Percentiles rank a stretch among this genome's conserved stretches.
Evolutionary conservation across 2,329 filamentous ascomycete genomes (phyloP).

Genomic region (Sarocladium kiliense): DNA sequence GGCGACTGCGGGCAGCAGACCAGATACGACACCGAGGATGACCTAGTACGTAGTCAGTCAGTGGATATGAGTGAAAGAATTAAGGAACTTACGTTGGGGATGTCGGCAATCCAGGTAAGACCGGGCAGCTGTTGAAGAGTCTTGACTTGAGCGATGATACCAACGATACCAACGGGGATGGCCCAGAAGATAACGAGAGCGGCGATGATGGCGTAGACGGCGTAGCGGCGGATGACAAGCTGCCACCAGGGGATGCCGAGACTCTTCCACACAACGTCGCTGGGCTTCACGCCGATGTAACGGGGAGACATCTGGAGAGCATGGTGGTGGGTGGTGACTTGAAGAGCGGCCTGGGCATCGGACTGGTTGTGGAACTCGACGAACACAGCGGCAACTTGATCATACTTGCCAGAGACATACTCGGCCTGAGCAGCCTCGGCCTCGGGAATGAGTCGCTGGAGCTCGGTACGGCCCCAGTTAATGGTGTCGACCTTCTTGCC

Average conservation of each 20-base stretch:
- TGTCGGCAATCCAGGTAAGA: conserved; percentile 65
- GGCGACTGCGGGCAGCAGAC: conserved; percentile 73
- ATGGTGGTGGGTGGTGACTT: conserved; percentile 75
- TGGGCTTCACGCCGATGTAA: conserved; percentile 74
- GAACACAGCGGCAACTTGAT: conserved; percentile 71
- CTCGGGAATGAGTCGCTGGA: conserved; percentile 54
- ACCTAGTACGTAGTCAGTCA: conserved; percentile 15
- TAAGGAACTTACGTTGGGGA: conserved; percentile 44
- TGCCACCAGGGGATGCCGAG: conserved; percentile 67
- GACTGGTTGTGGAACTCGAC: conserved; percentile 82
- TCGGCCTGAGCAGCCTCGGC: conserved; percentile 59
- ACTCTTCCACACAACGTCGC: conserved; percentile 83
- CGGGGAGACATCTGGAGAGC: conserved; percentile 80
- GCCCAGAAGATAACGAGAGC: conserved; percentile 83
- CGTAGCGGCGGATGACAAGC: conserved; percentile 62
- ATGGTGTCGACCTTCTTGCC: conserved; percentile 75
- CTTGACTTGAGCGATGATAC: conserved; percentile 77
- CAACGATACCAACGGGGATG: conserved; percentile 70
- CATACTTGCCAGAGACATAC: conserved; percentile 59
- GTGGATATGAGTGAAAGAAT: neutral
- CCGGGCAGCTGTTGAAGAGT: conserved; percentile 63
- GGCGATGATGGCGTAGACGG: conserved; percentile 60
- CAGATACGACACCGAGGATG: conserved; percentile 75
- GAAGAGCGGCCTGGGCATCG: conserved; percentile 80
- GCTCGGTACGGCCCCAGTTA: conserved; percentile 65